Base-by-base conservation (phyloP, 495 filamentous ascomycete genomes). In the Wilcoxina mikolae region DNA sequence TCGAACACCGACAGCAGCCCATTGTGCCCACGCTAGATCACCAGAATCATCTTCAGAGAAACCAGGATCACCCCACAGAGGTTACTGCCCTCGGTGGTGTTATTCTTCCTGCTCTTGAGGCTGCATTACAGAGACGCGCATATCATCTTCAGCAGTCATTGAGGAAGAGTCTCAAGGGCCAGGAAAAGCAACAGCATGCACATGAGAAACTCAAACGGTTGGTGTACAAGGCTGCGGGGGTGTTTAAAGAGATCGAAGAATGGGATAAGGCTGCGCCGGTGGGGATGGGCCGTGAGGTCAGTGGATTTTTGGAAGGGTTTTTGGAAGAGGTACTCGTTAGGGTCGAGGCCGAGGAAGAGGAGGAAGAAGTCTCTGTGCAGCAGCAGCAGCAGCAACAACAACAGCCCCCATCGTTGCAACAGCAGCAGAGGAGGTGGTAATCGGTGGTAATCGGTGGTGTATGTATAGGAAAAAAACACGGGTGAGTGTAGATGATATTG, bases 281-380 rank as follows among this genome's bases (percentile, higher is more conserved):
- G 1, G 83, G 85, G 0, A 94, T 96, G 91, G 89, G 87, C 3
- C 82, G 82, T 33, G 87, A 85, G 11, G 85, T 95, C 17, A 77
- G 79, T 44, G 82, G 81, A 0, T 91, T 95, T 58, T 70, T 96
- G 27, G 91, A 98, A 67, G 89, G 85, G 1, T 79, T 95, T 57
- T 72, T 98, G 27, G 91, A 98, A 71, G 91, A 96, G 72, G 78
- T 96, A 15, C 74, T 98, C n/a, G 86, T 94, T 4, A 72, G 91
- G 29, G 83, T 96, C 28, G 90, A 95, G 67, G 82, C 85, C 5
- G 73, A 83, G 49, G 84, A 88, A 65, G 84, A 86, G 59, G 81
- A 80, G 38, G 76, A 53, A 12, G 24, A 17, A 28, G 28, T 17
- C 28, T 23, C 27, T 22, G 12, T n/a, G 15, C 11, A 15, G 17